Evolutionary conservation across 2,329 filamentous ascomycete species (phyloP).

Genomic region (Aureobasidium lini): DNA sequence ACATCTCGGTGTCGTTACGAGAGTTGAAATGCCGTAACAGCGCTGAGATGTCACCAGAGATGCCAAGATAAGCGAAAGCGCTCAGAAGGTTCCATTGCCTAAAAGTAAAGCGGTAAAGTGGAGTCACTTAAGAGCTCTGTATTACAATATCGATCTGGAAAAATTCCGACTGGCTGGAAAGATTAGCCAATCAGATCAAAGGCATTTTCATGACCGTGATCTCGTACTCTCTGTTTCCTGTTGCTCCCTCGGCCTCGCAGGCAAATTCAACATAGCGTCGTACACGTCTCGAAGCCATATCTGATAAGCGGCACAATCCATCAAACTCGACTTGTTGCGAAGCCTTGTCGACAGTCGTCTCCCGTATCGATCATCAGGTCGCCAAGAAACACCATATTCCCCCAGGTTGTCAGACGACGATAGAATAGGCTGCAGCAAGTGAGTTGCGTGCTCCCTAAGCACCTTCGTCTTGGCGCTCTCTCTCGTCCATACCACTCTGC

Average conservation of each 20-base stretch:
- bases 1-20: slow-evolving; percentile 2
- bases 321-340: neutral
- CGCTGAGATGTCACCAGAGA: neutral
- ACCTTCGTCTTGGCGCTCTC: neutral
- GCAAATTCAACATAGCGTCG: neutral
- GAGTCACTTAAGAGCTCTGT: neutral
- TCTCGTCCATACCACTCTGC: neutral
- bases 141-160: no score
- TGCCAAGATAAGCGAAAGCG: slow-evolving; percentile 3
- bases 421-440: neutral
- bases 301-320: neutral
- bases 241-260: neutral
- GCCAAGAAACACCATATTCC: slow-evolving; percentile 4
- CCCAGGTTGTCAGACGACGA: neutral
- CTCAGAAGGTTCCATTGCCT: slow-evolving; percentile 7
- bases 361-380: neutral
- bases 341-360: neutral
- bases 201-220: slow-evolving; percentile 4
- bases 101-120: slow-evolving; percentile 2
- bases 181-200: neutral
- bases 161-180: neutral
- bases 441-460: neutral
- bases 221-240: neutral
- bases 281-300: neutral
- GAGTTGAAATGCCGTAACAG: neutral